Conservation (phyloP, 768 basidiomycete species). For the Exsudoporus frostii region DNA sequence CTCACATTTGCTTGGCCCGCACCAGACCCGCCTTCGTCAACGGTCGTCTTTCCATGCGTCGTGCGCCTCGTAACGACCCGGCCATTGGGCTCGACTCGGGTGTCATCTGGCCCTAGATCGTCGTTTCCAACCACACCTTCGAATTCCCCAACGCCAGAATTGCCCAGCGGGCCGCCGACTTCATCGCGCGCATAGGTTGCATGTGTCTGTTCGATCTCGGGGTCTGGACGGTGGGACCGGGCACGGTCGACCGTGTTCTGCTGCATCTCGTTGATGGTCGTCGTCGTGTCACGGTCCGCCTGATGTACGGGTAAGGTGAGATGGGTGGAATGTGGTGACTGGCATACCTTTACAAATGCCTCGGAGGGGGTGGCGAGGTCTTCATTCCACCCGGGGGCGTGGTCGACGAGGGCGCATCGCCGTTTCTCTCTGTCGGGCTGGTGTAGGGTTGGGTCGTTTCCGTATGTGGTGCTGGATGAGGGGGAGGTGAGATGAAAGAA, state of each 20-base stretch:
- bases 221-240: slow-evolving; percentile 9
- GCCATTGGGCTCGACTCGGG: slow-evolving; percentile 23
- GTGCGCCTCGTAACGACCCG: slow-evolving; percentile 21
- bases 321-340: not conserved
- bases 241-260: slow-evolving; percentile 21
- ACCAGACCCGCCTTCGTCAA: not conserved
- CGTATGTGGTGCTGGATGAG: slow-evolving; percentile 49
- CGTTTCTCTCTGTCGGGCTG: slow-evolving; percentile 51
- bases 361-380: slow-evolving; percentile 60
- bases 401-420: slow-evolving; percentile 47
- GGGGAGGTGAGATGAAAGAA: slow-evolving; percentile 4
- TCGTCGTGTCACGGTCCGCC: slow-evolving; percentile 24
- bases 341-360: slow-evolving; percentile 56
- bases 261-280: slow-evolving; percentile 18
- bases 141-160: slow-evolving; percentile 29
- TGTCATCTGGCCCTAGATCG: slow-evolving; percentile 27
- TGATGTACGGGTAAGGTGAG: not conserved
- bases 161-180: slow-evolving; percentile 26
- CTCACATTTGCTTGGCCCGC: slow-evolving; percentile 18
- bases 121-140: slow-evolving; percentile 29
- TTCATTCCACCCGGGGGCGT: slow-evolving; percentile 74
- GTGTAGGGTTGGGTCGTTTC: slow-evolving; percentile 48
- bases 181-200: slow-evolving; percentile 29
- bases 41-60: slow-evolving; percentile 6
- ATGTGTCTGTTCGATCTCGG: slow-evolving; percentile 20